Evolutionary conservation across 495 filamentous ascomycete species (phyloP).

Genomic region (Neurospora africana): DNA sequence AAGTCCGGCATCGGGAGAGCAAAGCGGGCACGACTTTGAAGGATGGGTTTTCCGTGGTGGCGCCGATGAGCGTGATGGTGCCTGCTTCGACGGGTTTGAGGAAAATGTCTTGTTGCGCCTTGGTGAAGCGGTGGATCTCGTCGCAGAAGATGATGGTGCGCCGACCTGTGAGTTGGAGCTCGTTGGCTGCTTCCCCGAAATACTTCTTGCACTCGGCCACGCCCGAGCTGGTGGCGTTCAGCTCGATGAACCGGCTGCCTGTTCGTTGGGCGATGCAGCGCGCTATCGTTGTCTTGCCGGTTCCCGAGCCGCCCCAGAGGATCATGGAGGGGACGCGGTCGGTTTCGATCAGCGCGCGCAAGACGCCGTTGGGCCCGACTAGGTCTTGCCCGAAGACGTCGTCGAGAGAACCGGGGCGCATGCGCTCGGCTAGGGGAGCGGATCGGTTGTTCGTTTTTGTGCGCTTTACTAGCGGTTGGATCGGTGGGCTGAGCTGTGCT

Average conservation of each 20-base stretch:
- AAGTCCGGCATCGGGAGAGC: conserved; percentile 80
- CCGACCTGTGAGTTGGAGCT: conserved; percentile 69
- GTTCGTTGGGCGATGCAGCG: conserved; percentile 78
- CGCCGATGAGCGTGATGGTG: conserved; percentile 83
- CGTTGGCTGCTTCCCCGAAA: conserved; percentile 74
- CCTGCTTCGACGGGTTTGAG: conserved; percentile 87
- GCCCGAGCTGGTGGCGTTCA: conserved; percentile 84
- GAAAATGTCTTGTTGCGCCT: conserved; percentile 91
- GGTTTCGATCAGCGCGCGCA: conserved; percentile 82
- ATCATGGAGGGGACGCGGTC: conserved; percentile 90
- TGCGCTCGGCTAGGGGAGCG: conserved; percentile 83
- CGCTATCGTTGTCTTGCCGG: conserved; percentile 95
- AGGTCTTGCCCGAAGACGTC: conserved; percentile 88
- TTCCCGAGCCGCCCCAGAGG: conserved; percentile 84
- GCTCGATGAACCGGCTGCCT: conserved; percentile 82
- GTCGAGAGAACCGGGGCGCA: conserved; percentile 76
- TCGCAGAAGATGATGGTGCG: conserved; percentile 97
- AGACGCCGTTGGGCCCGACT: conserved; percentile 70
- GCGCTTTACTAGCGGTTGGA: conserved; percentile 37
- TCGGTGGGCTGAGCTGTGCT: conserved; percentile 18
- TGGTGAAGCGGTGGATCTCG: conserved; percentile 91
- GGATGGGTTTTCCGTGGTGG: conserved; percentile 92
- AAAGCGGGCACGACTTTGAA: conserved; percentile 90
- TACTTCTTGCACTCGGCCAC: conserved; percentile 95
- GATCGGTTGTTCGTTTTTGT: conserved; percentile 53